Evolutionary conservation across 1,139 yeast genomes (phyloP).

Genomic region (Candida neerlandica): DNA sequence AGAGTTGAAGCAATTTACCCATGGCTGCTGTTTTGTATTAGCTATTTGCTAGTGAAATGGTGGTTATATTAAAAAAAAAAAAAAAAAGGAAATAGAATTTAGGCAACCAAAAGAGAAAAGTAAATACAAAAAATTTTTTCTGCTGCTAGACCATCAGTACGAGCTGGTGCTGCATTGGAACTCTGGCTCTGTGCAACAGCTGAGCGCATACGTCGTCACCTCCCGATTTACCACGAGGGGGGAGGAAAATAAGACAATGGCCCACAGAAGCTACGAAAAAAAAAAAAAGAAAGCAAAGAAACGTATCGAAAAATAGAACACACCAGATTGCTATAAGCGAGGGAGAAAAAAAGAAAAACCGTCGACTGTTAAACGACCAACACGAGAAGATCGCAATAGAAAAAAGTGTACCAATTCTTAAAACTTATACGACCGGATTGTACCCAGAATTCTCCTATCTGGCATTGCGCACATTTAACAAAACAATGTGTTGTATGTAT

Average conservation of each 20-base stretch:
- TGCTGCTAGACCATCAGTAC: neutral
- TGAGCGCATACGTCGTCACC: neutral
- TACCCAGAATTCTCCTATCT: too few species aligned
- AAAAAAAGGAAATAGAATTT: neutral
- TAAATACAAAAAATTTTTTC: neutral
- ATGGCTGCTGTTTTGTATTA: slow-evolving; percentile 27
- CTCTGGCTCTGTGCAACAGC: neutral
- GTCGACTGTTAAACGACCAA: neutral
- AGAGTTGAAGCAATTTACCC: slow-evolving; percentile 68
- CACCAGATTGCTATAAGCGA: too few species aligned
- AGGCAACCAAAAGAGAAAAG: neutral
- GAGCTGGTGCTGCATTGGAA: neutral
- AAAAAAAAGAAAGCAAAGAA: too few species aligned
- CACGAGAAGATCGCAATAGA: too few species aligned
- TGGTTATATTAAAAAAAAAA: neutral
- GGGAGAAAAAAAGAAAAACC: neutral
- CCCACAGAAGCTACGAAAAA: neutral
- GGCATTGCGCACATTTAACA: too few species aligned
- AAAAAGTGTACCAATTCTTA: too few species aligned
- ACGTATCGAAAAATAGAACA: neutral
- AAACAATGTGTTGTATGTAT: too few species aligned
- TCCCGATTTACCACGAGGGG: neutral
- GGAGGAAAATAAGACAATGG: neutral
- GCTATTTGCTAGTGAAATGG: neutral
- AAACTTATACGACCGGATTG: too few species aligned